phyloP scores from a whole-genome alignment of 2,329 filamentous ascomycete genomes.

The Lomentospora prolificans region DNA sequence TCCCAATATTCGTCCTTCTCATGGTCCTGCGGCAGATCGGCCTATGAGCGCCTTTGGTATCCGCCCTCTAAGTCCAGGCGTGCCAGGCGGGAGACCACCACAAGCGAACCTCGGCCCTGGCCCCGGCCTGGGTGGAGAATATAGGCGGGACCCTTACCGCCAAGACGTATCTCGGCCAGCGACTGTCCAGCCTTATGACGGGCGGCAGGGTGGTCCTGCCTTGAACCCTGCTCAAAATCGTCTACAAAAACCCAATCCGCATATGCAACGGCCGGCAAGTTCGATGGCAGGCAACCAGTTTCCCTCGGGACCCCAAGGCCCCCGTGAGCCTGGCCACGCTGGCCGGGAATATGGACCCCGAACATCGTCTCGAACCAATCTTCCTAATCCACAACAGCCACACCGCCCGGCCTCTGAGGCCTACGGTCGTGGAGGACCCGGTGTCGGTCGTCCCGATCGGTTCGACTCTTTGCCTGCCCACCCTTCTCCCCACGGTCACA shows the following conservation, averaged over 20 bases:
- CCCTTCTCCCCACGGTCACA: neutral
- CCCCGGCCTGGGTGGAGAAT: constrained; percentile 14
- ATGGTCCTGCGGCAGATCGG: constrained; percentile 37
- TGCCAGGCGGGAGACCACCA: constrained; percentile 2
- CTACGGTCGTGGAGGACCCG: constrained; percentile 19
- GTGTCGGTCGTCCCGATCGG: constrained; percentile 14
- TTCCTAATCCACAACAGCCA: neutral
- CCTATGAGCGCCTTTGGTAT: constrained; percentile 45
- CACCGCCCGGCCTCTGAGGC: constrained; percentile 19
- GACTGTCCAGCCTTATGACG: constrained; percentile 17
- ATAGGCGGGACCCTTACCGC: constrained; percentile 15
- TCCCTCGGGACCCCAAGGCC: constrained; percentile 15
- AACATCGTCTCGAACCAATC: constrained; percentile 20
- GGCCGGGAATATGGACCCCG: constrained; percentile 30
- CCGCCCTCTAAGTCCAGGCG: constrained; percentile 30
- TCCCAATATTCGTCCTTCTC: constrained; percentile 37
- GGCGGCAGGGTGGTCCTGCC: constrained; percentile 15
- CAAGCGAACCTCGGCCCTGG: constrained; percentile 8
- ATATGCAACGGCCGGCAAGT: constrained; percentile 10
- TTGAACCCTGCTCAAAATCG: constrained; percentile 14
- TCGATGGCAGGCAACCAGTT: constrained; percentile 10
- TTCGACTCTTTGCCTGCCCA: constrained; percentile 12
- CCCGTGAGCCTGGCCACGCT: constrained; percentile 17
- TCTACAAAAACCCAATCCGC: constrained; percentile 9
- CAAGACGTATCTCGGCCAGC: constrained; percentile 18